Conservation (phyloP, 1,284 basidiomycete species). For the Marasmius oreades region DNA sequence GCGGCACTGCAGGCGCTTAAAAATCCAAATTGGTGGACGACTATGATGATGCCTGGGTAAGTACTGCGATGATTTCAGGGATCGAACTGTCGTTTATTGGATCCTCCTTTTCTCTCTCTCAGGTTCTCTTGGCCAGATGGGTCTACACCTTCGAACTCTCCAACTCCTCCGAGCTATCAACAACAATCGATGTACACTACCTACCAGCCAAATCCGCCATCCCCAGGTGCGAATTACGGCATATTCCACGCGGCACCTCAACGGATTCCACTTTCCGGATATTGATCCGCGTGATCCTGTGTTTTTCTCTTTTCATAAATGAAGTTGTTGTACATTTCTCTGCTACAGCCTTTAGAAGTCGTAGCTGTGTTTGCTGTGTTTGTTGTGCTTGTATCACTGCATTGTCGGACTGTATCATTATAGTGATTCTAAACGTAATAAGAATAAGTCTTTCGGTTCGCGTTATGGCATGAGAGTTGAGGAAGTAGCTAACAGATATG, state of each 20-base stretch:
- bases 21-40: constrained; percentile 68
- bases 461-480: too few relatives aligned
- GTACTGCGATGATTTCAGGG: constrained; percentile 9
- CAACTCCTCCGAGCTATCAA: constrained; percentile 5
- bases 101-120: constrained; percentile 3
- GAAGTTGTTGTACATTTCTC: too few relatives aligned
- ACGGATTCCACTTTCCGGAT: background rate
- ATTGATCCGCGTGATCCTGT: background rate
- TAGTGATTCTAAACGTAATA: too few relatives aligned
- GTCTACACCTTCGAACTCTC: constrained; percentile 12
- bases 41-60: constrained; percentile 81
- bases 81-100: background rate
- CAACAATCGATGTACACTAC: background rate
- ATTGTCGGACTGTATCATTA: too few relatives aligned
- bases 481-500: too few relatives aligned
- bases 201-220: background rate
- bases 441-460: too few relatives aligned
- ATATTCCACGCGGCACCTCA: constrained; percentile 13
- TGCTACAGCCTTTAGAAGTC: too few relatives aligned
- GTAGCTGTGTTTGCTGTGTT: too few relatives aligned
- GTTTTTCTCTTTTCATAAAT: background rate
- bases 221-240: constrained; percentile 8
- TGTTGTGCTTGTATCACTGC: too few relatives aligned
- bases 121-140: constrained; percentile 26
- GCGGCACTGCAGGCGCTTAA: constrained; percentile 71